These are phyloP conservation scores for Fistulinella prunicolor DNA, from an alignment of 768 basidiomycete genomes.

Conservation along the genomic window DNA sequence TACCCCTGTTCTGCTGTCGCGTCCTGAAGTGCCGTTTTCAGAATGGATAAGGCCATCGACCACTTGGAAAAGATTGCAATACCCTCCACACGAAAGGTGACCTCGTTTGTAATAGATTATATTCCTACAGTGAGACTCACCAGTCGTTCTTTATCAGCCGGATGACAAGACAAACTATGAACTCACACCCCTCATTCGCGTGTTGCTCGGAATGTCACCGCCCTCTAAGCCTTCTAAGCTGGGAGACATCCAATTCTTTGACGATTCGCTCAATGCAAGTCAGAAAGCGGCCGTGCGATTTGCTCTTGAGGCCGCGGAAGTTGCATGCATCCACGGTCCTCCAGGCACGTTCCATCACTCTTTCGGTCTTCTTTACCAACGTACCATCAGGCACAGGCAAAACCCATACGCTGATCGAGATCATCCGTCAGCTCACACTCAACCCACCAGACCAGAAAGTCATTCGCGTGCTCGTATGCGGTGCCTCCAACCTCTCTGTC, in stretches of 20 bases:
- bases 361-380: background rate
- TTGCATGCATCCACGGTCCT: conserved; percentile 96
- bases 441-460: conserved; percentile 43
- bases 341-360: conserved; percentile 53
- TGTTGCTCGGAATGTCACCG: conserved; percentile 64
- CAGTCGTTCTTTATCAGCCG: conserved; percentile 19
- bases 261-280: conserved; percentile 72
- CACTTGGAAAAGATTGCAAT: conserved; percentile 51
- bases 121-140: background rate
- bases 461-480: conserved; percentile 77
- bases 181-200: conserved; percentile 54
- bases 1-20: background rate
- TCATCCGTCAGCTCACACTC: conserved; percentile 78
- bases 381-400: conserved; percentile 74
- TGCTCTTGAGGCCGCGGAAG: conserved; percentile 73
- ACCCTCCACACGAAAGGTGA: conserved; percentile 26
- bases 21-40: conserved; percentile 27
- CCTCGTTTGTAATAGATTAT: background rate
- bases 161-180: conserved; percentile 43
- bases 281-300: conserved; percentile 84
- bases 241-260: conserved; percentile 60
- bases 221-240: conserved; percentile 41
- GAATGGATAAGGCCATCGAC: conserved; percentile 85
- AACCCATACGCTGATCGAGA: conserved; percentile 92
- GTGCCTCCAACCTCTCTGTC: conserved; percentile 91